A percentile compares a stretch with the other conserved stretches of the same genome.
phyloP scores from a whole-genome alignment of 2,329 filamentous ascomycete genomes.

The Nemania sp. region DNA sequence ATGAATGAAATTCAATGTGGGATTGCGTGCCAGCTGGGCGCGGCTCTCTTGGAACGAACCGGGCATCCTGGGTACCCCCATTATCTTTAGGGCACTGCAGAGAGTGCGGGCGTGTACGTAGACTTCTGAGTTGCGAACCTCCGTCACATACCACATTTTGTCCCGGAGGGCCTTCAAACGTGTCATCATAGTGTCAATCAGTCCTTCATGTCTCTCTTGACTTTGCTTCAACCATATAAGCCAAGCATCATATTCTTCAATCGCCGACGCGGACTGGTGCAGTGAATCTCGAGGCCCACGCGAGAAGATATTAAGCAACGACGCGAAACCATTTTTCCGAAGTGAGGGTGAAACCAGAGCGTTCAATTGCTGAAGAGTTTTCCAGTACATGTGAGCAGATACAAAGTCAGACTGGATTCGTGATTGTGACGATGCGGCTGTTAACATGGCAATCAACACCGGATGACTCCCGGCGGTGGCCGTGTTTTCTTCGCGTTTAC shows the following conservation, averaged over 20 bases:
- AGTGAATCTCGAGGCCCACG: constrained; percentile 77
- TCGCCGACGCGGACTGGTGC: constrained; percentile 75
- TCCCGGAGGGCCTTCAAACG: constrained; percentile 82
- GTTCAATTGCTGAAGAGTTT: constrained; percentile 79
- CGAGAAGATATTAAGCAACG: constrained; percentile 79
- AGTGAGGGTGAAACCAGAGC: constrained; percentile 70
- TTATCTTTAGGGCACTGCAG: constrained; percentile 87
- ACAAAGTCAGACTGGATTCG: constrained; percentile 85
- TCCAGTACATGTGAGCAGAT: constrained; percentile 86
- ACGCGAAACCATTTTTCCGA: constrained; percentile 75
- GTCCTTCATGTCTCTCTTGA: constrained; percentile 79
- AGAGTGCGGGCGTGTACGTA: constrained; percentile 91
- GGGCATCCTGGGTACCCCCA: constrained; percentile 76
- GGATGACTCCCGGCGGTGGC: constrained; percentile 56
- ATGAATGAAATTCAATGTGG: constrained; percentile 74
- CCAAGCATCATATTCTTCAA: constrained; percentile 84
- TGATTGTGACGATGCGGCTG: constrained; percentile 80
- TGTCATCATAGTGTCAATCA: constrained; percentile 80
- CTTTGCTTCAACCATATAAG: constrained; percentile 86
- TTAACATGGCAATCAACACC: constrained; percentile 78
- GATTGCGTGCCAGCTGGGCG: constrained; percentile 60
- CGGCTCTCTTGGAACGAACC: constrained; percentile 64
- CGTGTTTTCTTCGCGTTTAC: constrained; percentile 51
- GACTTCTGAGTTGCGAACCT: constrained; percentile 88
- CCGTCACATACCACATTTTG: constrained; percentile 99